Evolutionary conservation across 306 rosid species (phyloP).

Genomic region (Alnus glutinosa): DNA sequence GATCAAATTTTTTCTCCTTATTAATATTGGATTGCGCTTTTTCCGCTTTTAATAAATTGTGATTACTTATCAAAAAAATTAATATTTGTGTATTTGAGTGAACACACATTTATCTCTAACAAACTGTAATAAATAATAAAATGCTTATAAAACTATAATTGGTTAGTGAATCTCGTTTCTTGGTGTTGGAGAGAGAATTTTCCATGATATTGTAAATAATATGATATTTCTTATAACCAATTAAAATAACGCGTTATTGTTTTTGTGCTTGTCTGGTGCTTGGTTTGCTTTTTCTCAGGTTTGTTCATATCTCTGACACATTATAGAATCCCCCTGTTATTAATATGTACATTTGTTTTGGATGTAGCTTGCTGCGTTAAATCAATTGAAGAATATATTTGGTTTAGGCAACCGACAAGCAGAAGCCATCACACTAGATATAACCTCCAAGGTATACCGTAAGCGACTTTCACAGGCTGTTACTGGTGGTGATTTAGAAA

Average conservation of each 20-base stretch:
- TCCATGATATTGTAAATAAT: not conserved
- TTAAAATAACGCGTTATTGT: not conserved
- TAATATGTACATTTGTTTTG: conserved; percentile 16
- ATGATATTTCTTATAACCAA: not conserved
- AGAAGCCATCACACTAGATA: conserved; percentile 70
- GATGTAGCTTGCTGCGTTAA: conserved; percentile 66
- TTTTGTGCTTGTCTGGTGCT: not conserved
- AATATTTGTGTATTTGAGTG: too few species aligned
- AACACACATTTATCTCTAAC: not conserved
- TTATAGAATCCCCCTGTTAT: not conserved
- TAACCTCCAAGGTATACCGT: conserved; percentile 79
- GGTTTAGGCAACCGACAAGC: conserved; percentile 93
- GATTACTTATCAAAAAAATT: too few species aligned
- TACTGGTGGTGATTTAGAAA: conserved; percentile 68
- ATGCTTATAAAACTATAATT: not conserved
- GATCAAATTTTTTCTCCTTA: too few species aligned
- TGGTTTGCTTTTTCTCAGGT: not conserved
- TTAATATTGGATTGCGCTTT: too few species aligned
- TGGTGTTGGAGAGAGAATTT: not conserved
- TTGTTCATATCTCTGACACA: not conserved
- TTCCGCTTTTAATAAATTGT: too few species aligned
- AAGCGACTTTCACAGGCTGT: conserved; percentile 73
- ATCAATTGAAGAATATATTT: conserved; percentile 87
- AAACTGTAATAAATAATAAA: not conserved
- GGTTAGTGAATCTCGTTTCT: not conserved